Evolutionary conservation across 2,329 filamentous ascomycete species (phyloP), one percentile per base, ranked within the genome.

Genomic region (Penicillium sp.): DNA sequence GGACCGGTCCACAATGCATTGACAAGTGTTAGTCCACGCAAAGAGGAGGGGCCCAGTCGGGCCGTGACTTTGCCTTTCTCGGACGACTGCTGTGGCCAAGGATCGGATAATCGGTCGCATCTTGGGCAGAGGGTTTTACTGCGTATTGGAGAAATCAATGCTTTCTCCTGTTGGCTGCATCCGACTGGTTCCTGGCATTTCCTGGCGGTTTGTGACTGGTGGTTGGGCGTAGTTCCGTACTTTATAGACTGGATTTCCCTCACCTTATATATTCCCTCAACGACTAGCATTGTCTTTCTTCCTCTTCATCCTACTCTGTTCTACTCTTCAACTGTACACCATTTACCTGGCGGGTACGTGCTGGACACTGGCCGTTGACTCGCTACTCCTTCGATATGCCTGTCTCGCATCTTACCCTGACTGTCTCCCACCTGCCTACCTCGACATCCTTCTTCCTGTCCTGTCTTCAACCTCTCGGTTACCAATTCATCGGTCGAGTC

Each of bases 391-490:
- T 42, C 46, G 55, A 56, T 44, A 84, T 84, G 81, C 79, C 80
- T 47, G 69, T 82, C 57, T 80, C 80, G 35, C 80, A 82, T 62
- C 74, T 83, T 50, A 80, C 79, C 50, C 73, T 84, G 51, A 82
- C 79, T 29, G 89, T 95, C 62, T 84, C 82, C 50, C 84, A 90
- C 67, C 80, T 95, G 44, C 81, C 88, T 44, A 81, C 84, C 28
- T 86, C 89, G 3, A 82, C 85, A 40, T 93, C 88, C 6, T 95
- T 94, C 74, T 95, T 89, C 69, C 80, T 89, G 18, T 80, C 86
- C 52, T 77, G 89, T 54, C 77, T 88, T 6, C 87, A 91, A 58
- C 85, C 87, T 3, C 77, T 95, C 18, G 86, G 86, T 29, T 82
- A 94, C 51, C 78, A 78, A 50, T 94, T 83, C 64, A 77, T 88